Evolutionary conservation across 306 rosid species (phyloP), one percentile per base, ranked within the genome.

Genomic region (Cicer bijugum): DNA sequence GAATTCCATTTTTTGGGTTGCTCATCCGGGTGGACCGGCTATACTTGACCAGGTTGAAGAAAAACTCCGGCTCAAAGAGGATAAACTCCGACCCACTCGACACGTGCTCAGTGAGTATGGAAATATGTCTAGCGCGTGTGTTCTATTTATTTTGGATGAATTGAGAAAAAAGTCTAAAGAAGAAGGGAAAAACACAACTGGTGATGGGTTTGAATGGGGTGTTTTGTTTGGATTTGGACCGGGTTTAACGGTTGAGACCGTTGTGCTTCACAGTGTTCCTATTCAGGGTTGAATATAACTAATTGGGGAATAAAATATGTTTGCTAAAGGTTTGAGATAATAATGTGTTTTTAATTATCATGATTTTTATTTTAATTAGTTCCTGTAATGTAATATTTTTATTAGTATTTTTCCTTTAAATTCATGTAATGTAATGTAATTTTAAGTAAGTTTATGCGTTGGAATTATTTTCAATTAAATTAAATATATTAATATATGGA

Each of bases 21-120:
- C 90, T 0, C 92, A 85, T n/a, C 92, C 92, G 0, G 92, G 92
- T 12, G 92, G 92, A 2, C 92, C 90, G 0, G 88, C 92, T 0
- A 88, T 88, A 51, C 45, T 88, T 7, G 89, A 88, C 56, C 92
- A 88, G 60, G 92, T 88, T 0, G 88, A 88, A 43, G 67, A 51
- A 6, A 88, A 88, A 58, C 85, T 85, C 2, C 53, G 75, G 2
- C 78, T 88, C 1, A 77, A 83, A 6, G 82, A 78, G 37, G 88
- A 88, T 43, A 88, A 84, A 5, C 75, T 84, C 14, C 64, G 61
- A 33, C 72, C 87, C 1, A 84, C 87, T 0, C 71, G 88, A 0
- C 82, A 88, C 33, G 75, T 88, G 61, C 65, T 88, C 10, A 78
- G 87, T 7, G 90, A 88, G 52, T 88, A 77, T 23, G 90, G 90